Evolutionary conservation across 352 stramenopile genomes (phyloP).

Genomic region (Detonula confervacea): DNA sequence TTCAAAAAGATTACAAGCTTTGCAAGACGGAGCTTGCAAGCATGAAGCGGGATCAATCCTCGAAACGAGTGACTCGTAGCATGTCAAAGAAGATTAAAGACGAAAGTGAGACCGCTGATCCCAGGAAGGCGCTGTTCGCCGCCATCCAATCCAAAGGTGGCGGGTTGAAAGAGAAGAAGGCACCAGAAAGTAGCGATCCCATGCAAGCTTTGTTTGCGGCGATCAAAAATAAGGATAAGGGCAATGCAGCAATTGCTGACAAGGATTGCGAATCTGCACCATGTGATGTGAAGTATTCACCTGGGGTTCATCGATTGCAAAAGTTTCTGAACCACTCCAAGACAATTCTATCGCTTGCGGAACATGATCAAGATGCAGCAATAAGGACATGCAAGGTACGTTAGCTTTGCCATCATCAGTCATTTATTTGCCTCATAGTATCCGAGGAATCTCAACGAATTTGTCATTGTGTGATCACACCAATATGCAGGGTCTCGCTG

Average conservation of each 20-base stretch:
- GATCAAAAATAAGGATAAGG: constrained; percentile 43
- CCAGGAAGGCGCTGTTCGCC: constrained; percentile 53
- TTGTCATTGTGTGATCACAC: too few relatives aligned
- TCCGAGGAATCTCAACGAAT: too few relatives aligned
- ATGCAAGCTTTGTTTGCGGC: constrained; percentile 50
- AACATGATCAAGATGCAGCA: constrained; percentile 52
- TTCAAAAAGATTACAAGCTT: constrained; percentile 60
- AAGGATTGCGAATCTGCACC: not conserved
- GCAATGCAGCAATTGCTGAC: not conserved
- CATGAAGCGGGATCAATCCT: constrained; percentile 68
- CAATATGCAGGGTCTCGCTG: constrained; percentile 67
- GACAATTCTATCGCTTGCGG: constrained; percentile 38
- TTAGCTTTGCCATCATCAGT: not conserved
- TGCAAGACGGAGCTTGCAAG: constrained; percentile 71
- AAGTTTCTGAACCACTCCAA: constrained; percentile 52
- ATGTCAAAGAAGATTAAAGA: too few relatives aligned
- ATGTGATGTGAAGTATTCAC: constrained; percentile 39
- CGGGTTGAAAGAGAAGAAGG: constrained; percentile 15
- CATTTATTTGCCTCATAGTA: too few relatives aligned
- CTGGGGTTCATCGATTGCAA: constrained; percentile 47
- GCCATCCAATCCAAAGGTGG: constrained; percentile 52
- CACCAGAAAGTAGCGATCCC: constrained; percentile 32
- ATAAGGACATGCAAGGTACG: constrained; percentile 62
- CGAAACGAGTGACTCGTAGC: constrained; percentile 41
- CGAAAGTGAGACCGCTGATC: constrained; percentile 52